phyloP scores from a whole-genome alignment of 1,284 basidiomycete genomes.

The Dichomitus squalens region DNA sequence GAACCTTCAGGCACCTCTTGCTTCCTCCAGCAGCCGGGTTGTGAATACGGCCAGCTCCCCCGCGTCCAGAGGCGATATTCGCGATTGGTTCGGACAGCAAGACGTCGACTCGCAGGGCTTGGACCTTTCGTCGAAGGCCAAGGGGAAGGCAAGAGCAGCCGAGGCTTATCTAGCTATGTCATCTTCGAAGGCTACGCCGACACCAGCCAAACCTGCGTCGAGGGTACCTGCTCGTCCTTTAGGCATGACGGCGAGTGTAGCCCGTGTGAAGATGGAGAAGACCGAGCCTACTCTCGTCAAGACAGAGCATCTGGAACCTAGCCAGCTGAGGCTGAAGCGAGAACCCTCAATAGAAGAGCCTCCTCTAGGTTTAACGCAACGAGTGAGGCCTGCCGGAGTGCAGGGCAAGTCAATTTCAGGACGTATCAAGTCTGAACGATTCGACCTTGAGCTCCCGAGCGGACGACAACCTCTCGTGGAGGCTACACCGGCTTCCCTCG shows the following conservation, averaged over 20 bases:
- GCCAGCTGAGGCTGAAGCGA: not conserved
- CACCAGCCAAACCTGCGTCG: not conserved
- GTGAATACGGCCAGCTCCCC: constrained; percentile 2
- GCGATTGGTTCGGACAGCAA: not conserved
- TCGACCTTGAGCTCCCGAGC: not conserved
- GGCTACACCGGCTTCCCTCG: not conserved
- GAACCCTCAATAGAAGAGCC: not conserved
- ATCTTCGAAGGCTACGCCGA: not conserved
- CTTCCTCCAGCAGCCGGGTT: constrained; percentile 7
- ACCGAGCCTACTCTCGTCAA: not conserved
- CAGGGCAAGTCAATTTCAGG: not conserved
- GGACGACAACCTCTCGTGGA: not conserved
- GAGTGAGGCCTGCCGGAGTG: not conserved
- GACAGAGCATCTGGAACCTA: not conserved
- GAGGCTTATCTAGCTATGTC: not conserved
- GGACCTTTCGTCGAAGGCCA: not conserved
- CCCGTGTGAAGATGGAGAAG: constrained; percentile 1
- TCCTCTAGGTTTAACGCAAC: not conserved
- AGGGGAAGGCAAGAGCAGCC: constrained; percentile 5
- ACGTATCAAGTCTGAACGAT: not conserved
- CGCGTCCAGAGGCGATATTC: not conserved
- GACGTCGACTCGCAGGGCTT: not conserved
- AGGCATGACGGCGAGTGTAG: not conserved
- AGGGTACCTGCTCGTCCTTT: not conserved
- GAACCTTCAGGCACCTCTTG: constrained; percentile 2